A percentile compares a stretch with the other conserved stretches of the same genome.
Evolutionary conservation across 2,329 filamentous ascomycete species (phyloP).

Genomic region (Cadophora malorum): DNA sequence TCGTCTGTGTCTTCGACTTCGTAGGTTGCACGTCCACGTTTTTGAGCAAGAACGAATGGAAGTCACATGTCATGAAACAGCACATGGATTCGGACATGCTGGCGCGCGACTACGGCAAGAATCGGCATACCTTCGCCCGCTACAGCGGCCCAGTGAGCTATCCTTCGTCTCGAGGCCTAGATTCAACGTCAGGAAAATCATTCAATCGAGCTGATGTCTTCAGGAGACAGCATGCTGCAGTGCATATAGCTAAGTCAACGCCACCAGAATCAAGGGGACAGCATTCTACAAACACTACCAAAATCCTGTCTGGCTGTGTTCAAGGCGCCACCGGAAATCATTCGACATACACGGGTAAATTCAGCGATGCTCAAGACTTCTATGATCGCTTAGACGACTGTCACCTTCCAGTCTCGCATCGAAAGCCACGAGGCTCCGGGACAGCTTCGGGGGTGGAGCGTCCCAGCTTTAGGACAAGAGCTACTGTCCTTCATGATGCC

Average conservation of each 20-base stretch:
- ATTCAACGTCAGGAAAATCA: slow-evolving; percentile 87
- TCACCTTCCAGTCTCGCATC: slow-evolving; percentile 64
- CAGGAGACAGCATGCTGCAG: slow-evolving; percentile 90
- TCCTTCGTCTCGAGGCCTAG: slow-evolving; percentile 89
- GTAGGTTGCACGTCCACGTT: no score
- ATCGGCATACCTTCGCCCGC: slow-evolving; percentile 92
- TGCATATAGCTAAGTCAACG: slow-evolving; percentile 95
- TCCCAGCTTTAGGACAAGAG: not conserved
- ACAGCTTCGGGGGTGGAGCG: not conserved
- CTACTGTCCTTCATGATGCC: not conserved
- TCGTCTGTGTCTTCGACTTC: no score
- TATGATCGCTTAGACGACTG: slow-evolving; percentile 91
- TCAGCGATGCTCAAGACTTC: slow-evolving; percentile 89
- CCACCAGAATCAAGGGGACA: slow-evolving; percentile 55
- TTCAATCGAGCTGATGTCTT: slow-evolving; percentile 98
- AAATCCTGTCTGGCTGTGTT: slow-evolving; percentile 40
- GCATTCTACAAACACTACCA: not conserved
- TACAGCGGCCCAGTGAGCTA: slow-evolving; percentile 99
- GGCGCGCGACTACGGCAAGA: slow-evolving; percentile 86
- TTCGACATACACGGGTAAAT: slow-evolving; percentile 86
- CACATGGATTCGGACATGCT: no score
- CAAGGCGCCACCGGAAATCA: slow-evolving; percentile 84
- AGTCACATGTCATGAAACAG: no score
- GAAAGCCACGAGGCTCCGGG: not conserved
- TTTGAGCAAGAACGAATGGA: no score